Base-by-base conservation (phyloP, 164 flowering plant genomes). In the Aristolochia contorta region DNA sequence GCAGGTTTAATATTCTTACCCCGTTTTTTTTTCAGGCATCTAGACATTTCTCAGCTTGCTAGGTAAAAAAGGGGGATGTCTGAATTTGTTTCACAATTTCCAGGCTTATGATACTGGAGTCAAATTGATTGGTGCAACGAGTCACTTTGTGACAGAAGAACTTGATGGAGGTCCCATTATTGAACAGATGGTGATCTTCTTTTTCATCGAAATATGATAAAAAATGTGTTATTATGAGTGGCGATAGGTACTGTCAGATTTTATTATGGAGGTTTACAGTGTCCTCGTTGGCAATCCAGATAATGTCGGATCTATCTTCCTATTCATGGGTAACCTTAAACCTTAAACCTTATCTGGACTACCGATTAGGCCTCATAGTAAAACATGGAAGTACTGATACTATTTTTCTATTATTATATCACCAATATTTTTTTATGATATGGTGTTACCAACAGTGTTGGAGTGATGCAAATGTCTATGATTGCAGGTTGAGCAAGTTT, bases 41-140 rank as follows among this genome's bases (percentile, higher is more conserved):
- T 12, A 20, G 9, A 33, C 41, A 23, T 61, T 25, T n/a, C 52
- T 64, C 0, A 56, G 58, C 21, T 37, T 37, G 43, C 12, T 37
- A 6, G 43, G 5, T 37, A 8, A 37, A 37, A 8, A 3, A 37
- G 43, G 43, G 12, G 43, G 43, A 37, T 37, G 7, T 37, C 43
- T 37, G 43, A 37, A 37, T 37, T 37, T 67, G 54, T 19, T 51
- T 33, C 46, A 58, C 41, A 58, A 56, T 59, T 58, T 67, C 46
- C 82, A 88, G 96, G 91, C 96, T 16, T 89, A 77, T 79, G 95
- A 89, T 32, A 84, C 93, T 53, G 98, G 96, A 57, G 96, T 89
- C 24, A 89, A 92, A 64, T 72, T 92, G 74, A 92, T 89, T 70
- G 96, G 96, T 61, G 96, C 96, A 63, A 92, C 98, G 46, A 85